These are phyloP conservation scores for Chimonanthus praecox DNA, from an alignment of 164 flowering plant genomes.

Conservation along the genomic window DNA sequence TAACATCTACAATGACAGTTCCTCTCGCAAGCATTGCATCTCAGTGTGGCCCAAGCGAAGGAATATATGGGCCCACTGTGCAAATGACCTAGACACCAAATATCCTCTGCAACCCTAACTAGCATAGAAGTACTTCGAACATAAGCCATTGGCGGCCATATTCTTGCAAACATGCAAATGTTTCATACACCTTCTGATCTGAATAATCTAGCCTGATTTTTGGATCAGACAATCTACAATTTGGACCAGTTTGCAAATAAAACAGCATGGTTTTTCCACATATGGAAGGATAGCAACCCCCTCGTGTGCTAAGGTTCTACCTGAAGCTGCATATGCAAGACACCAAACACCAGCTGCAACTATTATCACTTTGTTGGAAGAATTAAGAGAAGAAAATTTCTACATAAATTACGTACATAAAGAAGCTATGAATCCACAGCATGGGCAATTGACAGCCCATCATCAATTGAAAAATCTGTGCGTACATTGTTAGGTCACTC, in stretches of 20 bases:
- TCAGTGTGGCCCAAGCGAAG: no score
- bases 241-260: not conserved
- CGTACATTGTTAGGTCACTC: not conserved
- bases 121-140: no score
- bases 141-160: no score
- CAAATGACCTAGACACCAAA: no score
- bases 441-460: conserved; percentile 3
- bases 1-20: no score
- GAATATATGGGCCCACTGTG: no score
- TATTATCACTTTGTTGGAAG: conserved; percentile 2
- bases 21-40: no score
- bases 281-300: not conserved
- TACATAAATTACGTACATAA: conserved; percentile 12
- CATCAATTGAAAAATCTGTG: not conserved
- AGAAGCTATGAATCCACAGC: not conserved
- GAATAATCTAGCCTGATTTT: not conserved
- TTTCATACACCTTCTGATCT: not conserved
- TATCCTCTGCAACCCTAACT: no score
- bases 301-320: not conserved
- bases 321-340: not conserved
- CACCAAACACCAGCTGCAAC: not conserved
- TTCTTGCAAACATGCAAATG: not conserved
- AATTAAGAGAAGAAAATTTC: conserved; percentile 6
- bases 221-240: not conserved
- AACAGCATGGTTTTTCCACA: not conserved